These are phyloP conservation scores for Hygrocybe punicea DNA, from an alignment of 768 basidiomycete species.

Conservation along the genomic window DNA sequence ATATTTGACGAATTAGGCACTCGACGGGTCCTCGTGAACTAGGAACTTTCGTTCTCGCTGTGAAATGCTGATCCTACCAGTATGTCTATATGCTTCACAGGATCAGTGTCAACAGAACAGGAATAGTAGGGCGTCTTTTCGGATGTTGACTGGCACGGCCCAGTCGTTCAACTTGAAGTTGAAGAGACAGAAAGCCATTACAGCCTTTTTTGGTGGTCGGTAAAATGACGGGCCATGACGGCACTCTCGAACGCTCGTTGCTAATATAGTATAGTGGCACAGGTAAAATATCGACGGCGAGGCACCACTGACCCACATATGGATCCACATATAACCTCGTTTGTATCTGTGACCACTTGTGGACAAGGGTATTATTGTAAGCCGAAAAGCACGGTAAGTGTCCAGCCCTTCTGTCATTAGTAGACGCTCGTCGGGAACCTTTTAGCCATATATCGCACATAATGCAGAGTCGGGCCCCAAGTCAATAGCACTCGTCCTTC, in stretches of 20 bases:
- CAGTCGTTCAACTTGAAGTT: background rate
- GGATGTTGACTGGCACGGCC: background rate
- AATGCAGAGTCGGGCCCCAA: background rate
- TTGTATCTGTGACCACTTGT: background rate
- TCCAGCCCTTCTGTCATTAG: background rate
- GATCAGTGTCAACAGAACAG: background rate
- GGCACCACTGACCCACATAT: background rate
- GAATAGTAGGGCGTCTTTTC: background rate
- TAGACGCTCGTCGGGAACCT: background rate
- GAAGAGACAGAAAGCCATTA: background rate
- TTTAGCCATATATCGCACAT: background rate
- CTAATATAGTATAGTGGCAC: background rate
- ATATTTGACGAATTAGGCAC: no score
- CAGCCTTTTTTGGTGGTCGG: background rate
- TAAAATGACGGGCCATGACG: background rate
- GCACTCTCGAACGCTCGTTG: background rate
- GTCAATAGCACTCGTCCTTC: background rate
- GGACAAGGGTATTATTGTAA: background rate
- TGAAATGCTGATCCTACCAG: no score
- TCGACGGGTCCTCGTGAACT: no score
- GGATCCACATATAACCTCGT: background rate
- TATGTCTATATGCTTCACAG: background rate
- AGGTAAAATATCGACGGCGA: background rate
- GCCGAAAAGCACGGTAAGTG: background rate
- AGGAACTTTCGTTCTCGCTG: no score